phyloP scores from a whole-genome alignment of 768 basidiomycete species.

The Auricularia sp. region DNA sequence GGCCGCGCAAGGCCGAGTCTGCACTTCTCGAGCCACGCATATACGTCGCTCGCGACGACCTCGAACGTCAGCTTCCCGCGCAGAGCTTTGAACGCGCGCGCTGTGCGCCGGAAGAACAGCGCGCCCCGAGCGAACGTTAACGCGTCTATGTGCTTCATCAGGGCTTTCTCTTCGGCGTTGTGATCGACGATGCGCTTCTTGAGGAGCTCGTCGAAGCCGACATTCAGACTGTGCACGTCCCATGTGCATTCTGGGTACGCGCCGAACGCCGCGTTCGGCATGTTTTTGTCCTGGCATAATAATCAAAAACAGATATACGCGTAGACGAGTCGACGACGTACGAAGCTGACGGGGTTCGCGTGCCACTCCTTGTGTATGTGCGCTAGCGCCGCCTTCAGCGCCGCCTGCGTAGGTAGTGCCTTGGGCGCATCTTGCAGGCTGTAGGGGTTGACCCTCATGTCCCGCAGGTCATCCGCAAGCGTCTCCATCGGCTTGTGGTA shows the following conservation, averaged over 20 bases:
- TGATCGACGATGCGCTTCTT: neutral
- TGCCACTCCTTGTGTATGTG: neutral
- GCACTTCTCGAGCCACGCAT: slow-evolving; percentile 22
- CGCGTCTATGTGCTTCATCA: neutral
- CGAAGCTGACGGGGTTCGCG: neutral
- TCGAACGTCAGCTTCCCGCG: slow-evolving; percentile 18
- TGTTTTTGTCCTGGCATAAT: neutral
- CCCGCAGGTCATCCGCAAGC: neutral
- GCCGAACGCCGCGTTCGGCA: neutral
- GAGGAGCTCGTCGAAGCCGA: neutral
- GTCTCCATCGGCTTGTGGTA: neutral
- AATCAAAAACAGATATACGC: neutral
- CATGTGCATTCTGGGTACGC: neutral
- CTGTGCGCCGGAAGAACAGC: slow-evolving; percentile 18
- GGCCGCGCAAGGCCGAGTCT: slow-evolving; percentile 15
- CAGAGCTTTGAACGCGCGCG: slow-evolving; percentile 16
- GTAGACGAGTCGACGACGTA: neutral
- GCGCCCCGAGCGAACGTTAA: neutral
- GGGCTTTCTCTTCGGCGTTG: neutral
- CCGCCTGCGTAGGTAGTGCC: neutral
- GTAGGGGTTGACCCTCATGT: neutral
- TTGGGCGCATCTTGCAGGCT: neutral
- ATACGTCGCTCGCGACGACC: slow-evolving; percentile 22
- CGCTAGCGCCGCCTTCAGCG: neutral
- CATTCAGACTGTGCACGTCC: neutral